Evolutionary conservation across 169 alveolate species (phyloP).

Genomic region (Eimeria tenella): DNA sequence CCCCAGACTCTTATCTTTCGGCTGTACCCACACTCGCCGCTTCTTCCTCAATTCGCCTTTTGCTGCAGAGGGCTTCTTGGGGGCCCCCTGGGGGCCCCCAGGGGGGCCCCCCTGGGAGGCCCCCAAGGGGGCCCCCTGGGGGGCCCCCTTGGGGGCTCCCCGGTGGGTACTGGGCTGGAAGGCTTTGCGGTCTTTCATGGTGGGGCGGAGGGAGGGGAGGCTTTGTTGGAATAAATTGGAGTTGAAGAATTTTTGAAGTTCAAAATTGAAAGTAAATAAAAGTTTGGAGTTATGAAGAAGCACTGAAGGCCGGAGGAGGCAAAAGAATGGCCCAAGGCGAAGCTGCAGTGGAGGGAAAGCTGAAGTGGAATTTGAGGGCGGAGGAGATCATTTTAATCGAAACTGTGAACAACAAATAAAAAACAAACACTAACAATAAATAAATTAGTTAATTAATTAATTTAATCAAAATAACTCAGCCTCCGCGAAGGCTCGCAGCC

Average conservation of each 20-base stretch:
- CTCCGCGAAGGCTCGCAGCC: too few relatives aligned
- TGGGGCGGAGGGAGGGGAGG: background rate
- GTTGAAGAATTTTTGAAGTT: background rate
- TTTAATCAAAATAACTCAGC: too few relatives aligned
- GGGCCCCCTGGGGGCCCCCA: background rate
- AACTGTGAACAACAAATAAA: background rate
- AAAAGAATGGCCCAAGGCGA: background rate
- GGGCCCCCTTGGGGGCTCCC: background rate
- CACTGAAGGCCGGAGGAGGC: background rate
- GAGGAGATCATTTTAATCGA: too few relatives aligned
- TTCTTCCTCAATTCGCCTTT: background rate
- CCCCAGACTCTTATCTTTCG: background rate
- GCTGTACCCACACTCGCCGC: constrained; percentile 1
- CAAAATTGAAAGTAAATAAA: background rate
- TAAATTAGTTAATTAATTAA: background rate
- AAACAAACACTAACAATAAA: background rate
- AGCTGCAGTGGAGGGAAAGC: background rate
- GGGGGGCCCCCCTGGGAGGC: too few relatives aligned
- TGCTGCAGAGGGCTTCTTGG: background rate
- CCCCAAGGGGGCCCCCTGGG: background rate
- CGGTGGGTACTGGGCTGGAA: background rate
- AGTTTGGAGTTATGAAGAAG: background rate
- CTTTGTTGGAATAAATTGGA: background rate
- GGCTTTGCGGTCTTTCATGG: background rate
- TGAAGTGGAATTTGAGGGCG: background rate